A percentile compares a stretch with the other conserved stretches of the same genome.
Evolutionary conservation across 2,329 filamentous ascomycete species (phyloP).

Genomic region (Aspergillus proliferans): DNA sequence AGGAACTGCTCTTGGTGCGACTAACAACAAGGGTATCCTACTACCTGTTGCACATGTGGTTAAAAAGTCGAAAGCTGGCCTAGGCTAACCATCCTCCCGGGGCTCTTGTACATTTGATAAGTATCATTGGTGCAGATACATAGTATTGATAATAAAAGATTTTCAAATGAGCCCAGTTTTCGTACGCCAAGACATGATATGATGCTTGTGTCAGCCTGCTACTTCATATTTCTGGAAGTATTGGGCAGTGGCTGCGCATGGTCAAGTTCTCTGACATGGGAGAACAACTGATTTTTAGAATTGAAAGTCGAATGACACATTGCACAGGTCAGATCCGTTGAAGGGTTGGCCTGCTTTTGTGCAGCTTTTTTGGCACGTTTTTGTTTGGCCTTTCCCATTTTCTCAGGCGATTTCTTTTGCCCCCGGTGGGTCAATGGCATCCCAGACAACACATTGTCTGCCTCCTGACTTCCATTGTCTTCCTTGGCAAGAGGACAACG

Average conservation of each 20-base stretch:
- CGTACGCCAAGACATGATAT: too few species aligned
- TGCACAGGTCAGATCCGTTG: constrained; percentile 60
- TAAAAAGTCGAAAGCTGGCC: constrained; percentile 75
- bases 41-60: constrained; percentile 81
- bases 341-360: constrained; percentile 18
- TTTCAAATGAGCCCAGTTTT: too few species aligned
- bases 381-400: constrained; percentile 48
- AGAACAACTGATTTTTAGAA: constrained; percentile 66
- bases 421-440: constrained; percentile 9
- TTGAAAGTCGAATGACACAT: constrained; percentile 73
- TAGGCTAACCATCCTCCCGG: constrained; percentile 49
- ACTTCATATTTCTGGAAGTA: background rate
- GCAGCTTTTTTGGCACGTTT: constrained; percentile 48
- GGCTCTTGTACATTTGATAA: background rate
- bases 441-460: too few species aligned
- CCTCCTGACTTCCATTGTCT: constrained; percentile 2
- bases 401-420: constrained; percentile 19
- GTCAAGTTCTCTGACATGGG: constrained; percentile 60
- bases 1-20: constrained; percentile 74
- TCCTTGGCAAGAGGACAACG: background rate
- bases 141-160: background rate
- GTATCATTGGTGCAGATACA: background rate
- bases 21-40: constrained; percentile 80
- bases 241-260: constrained; percentile 52
- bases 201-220: too few species aligned